Conservation (phyloP, 108 stramenopile species). For the Seminavis robusta region DNA sequence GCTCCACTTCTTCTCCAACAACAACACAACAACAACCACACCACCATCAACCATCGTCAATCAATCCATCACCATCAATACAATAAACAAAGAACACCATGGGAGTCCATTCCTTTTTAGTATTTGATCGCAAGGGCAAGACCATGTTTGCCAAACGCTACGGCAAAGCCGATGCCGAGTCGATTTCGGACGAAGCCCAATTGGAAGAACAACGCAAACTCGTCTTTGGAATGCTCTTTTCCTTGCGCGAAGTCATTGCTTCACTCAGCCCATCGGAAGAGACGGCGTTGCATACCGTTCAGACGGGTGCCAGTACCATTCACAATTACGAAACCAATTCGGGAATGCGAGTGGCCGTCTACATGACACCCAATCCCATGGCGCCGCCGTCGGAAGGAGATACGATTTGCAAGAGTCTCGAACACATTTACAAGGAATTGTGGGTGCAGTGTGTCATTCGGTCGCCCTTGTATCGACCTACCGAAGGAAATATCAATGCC, state of each 20-base stretch:
- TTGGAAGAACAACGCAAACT: constrained; percentile 82
- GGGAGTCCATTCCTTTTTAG: constrained; percentile 84
- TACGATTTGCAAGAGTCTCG: constrained; percentile 58
- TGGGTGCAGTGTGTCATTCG: constrained; percentile 83
- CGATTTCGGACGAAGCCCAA: constrained; percentile 36
- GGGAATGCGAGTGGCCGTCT: constrained; percentile 81
- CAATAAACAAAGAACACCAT: constrained; percentile 30
- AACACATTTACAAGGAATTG: constrained; percentile 82
- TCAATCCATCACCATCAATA: neutral
- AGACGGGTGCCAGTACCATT: constrained; percentile 72
- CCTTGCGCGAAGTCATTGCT: constrained; percentile 73
- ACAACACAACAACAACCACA: neutral
- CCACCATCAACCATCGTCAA: neutral
- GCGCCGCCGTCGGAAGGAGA: constrained; percentile 19
- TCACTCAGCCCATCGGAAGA: constrained; percentile 59
- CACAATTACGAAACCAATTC: constrained; percentile 83
- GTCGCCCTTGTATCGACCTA: constrained; percentile 71
- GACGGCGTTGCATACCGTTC: constrained; percentile 61
- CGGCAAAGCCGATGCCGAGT: constrained; percentile 20
- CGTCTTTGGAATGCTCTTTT: constrained; percentile 89
- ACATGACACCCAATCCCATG: constrained; percentile 45
- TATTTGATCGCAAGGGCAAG: constrained; percentile 88
- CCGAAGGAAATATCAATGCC: constrained; percentile 46
- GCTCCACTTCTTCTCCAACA: neutral
- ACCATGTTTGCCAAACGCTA: constrained; percentile 85